Evolutionary conservation across 2,329 filamentous ascomycete genomes (phyloP).

Genomic region (Didymosphaeria variabile): DNA sequence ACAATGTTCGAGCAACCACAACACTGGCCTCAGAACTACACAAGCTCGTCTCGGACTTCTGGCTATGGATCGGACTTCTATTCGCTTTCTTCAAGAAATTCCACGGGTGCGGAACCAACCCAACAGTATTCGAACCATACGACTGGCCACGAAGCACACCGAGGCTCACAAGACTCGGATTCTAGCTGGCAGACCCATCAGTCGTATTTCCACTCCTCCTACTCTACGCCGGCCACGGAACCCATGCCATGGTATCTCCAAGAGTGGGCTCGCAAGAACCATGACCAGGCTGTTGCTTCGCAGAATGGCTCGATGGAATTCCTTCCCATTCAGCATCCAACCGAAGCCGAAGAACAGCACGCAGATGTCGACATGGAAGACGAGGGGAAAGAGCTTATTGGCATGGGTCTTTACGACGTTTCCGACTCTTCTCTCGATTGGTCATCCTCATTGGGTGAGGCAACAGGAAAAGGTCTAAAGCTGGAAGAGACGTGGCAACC

Average conservation of each 20-base stretch:
- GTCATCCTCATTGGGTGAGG: slow-evolving; percentile 57
- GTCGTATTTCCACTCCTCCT: slow-evolving; percentile 37
- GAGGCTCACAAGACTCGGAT: slow-evolving; percentile 39
- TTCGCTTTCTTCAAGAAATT: slow-evolving; percentile 46
- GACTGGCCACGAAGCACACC: slow-evolving; percentile 24
- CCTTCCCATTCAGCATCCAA: slow-evolving; percentile 60
- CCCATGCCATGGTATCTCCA: slow-evolving; percentile 49
- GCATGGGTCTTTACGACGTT: slow-evolving; percentile 81
- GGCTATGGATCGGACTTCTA: slow-evolving; percentile 45
- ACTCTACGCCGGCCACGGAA: slow-evolving; percentile 43
- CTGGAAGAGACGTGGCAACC: slow-evolving; percentile 83
- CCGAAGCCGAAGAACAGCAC: slow-evolving; percentile 44
- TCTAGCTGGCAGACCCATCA: slow-evolving; percentile 38
- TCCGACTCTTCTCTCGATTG: slow-evolving; percentile 69
- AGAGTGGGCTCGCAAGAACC: slow-evolving; percentile 48
- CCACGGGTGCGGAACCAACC: slow-evolving; percentile 34
- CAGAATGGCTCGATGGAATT: slow-evolving; percentile 54
- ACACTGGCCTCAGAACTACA: slow-evolving; percentile 37
- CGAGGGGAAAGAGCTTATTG: slow-evolving; percentile 77
- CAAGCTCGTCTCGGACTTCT: slow-evolving; percentile 36
- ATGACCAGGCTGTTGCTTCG: slow-evolving; percentile 32
- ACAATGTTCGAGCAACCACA: slow-evolving; percentile 37
- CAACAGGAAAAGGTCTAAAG: slow-evolving; percentile 77
- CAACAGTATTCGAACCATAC: slow-evolving; percentile 26
- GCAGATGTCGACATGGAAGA: slow-evolving; percentile 62